Evolutionary conservation across 208 protist genomes (phyloP).

Genomic region (Trypanosoma caninum): DNA sequence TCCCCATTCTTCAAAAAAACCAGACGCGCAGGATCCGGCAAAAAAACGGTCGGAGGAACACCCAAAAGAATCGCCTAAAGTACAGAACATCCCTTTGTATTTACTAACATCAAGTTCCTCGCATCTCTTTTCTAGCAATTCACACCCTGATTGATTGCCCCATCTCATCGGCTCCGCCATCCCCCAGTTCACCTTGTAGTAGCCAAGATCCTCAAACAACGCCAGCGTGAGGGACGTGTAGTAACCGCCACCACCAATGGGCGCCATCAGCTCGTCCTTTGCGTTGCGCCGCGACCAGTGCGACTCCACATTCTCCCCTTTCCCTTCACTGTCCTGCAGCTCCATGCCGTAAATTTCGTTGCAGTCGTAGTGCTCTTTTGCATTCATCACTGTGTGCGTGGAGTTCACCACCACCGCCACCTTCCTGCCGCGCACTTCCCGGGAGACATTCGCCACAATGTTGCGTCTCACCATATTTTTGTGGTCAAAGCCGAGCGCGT

Average conservation of each 20-base stretch:
- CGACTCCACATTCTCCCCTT: neutral
- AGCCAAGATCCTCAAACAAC: constrained; percentile 35
- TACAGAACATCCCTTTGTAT: constrained; percentile 2
- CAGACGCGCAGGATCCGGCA: no score
- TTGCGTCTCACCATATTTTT: neutral
- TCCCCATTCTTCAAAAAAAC: no score
- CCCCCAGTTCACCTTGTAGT: constrained; percentile 28
- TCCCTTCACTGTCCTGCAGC: constrained; percentile 2
- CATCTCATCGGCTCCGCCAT: constrained; percentile 24
- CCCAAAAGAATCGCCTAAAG: no score
- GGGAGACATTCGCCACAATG: neutral
- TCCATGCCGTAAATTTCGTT: constrained; percentile 4
- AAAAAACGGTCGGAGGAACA: no score
- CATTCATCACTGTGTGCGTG: neutral
- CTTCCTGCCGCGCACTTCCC: neutral
- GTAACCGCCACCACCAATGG: neutral
- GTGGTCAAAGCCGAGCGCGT: neutral
- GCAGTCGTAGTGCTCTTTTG: constrained; percentile 3
- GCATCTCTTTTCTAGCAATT: constrained; percentile 4
- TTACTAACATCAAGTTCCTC: neutral
- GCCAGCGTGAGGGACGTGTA: constrained; percentile 32
- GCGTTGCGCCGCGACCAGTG: constrained; percentile 17
- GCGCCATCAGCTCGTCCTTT: constrained; percentile 9
- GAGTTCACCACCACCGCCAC: neutral
- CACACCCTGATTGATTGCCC: constrained; percentile 30